Conservation (phyloP, 208 protist species). For the Porcisia hertigi region DNA sequence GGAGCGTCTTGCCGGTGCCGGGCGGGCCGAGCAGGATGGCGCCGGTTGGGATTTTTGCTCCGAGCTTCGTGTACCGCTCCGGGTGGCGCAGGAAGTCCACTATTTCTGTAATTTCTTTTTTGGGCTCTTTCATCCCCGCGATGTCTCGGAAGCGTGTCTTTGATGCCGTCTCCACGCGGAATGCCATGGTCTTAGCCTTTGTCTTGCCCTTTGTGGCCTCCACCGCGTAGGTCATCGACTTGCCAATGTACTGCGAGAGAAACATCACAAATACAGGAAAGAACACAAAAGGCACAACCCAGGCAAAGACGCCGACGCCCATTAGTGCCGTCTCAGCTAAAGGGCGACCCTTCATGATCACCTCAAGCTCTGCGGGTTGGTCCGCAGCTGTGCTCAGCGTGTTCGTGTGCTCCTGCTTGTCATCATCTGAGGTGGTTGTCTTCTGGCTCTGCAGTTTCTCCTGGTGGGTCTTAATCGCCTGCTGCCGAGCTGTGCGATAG, state of each 20-base stretch:
- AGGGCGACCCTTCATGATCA: slow-evolving; percentile 49
- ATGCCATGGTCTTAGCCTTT: slow-evolving; percentile 70
- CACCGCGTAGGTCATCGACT: slow-evolving; percentile 49
- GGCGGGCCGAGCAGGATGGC: slow-evolving; percentile 92
- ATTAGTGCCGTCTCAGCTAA: slow-evolving; percentile 64
- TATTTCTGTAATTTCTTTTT: slow-evolving; percentile 96
- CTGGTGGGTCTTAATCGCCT: slow-evolving; percentile 27
- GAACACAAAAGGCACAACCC: slow-evolving; percentile 82
- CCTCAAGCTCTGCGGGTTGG: slow-evolving; percentile 38
- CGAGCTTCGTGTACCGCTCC: slow-evolving; percentile 72
- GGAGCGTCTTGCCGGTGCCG: slow-evolving; percentile 94
- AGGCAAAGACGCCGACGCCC: slow-evolving; percentile 70
- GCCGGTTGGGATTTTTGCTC: slow-evolving; percentile 85
- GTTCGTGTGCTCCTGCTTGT: neutral
- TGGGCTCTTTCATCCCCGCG: slow-evolving; percentile 95
- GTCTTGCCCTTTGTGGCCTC: slow-evolving; percentile 50
- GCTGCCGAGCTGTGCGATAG: slow-evolving; percentile 30
- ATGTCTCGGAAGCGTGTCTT: slow-evolving; percentile 79
- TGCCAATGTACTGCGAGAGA: slow-evolving; percentile 69
- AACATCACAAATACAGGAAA: slow-evolving; percentile 83
- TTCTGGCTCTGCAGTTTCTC: slow-evolving; percentile 15
- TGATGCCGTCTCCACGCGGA: slow-evolving; percentile 57
- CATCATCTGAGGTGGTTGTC: neutral
- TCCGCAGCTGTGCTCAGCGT: slow-evolving; percentile 4
- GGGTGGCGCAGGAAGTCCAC: slow-evolving; percentile 95